Percentiles rank a stretch among this genome's conserved stretches.
Conservation (phyloP, 2,329 filamentous ascomycete genomes). For the Xylaria sp. region DNA sequence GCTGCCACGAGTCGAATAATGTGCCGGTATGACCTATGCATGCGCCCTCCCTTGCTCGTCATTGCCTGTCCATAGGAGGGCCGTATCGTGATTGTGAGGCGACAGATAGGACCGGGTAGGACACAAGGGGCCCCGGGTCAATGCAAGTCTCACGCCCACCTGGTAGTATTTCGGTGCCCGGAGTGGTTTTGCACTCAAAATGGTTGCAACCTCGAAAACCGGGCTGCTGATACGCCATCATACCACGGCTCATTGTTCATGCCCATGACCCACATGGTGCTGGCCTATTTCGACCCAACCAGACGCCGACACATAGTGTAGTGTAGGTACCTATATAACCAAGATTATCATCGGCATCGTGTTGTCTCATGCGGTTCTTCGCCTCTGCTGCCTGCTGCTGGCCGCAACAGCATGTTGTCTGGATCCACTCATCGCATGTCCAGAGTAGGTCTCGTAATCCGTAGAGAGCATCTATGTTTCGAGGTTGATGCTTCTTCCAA, state of each 20-base stretch:
- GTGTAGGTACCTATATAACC: neutral
- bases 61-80: neutral
- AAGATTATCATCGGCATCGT: neutral
- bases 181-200: neutral
- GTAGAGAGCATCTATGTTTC: conserved; percentile 59
- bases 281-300: neutral
- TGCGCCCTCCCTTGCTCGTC: neutral
- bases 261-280: neutral
- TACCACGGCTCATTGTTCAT: neutral
- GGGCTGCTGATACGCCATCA: neutral
- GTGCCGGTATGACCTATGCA: neutral
- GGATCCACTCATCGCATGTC: neutral
- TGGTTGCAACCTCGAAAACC: neutral
- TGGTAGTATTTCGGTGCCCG: neutral
- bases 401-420: too few species aligned
- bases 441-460: too few species aligned
- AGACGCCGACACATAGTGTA: neutral
- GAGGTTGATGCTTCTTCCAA: conserved; percentile 94
- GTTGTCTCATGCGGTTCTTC: neutral
- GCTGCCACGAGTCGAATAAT: neutral
- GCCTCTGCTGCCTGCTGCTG: neutral
- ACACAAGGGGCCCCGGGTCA: neutral
- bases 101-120: neutral
- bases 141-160: neutral
- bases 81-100: neutral